Conservation (phyloP, 1,284 basidiomycete genomes). For the Ceratobasidium sp. region DNA sequence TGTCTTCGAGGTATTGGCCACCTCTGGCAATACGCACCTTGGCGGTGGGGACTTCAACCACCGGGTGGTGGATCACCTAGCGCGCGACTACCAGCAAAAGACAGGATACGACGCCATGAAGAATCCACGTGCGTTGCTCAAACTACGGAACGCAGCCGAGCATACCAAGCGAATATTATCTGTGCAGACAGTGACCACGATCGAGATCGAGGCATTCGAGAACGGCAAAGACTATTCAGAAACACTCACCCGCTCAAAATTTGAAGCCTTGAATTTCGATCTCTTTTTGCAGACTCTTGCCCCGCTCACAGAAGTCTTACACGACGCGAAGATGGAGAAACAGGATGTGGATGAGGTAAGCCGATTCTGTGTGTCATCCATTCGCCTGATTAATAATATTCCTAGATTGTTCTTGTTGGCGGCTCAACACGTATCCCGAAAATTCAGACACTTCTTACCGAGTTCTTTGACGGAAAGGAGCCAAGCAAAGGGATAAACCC, state of each 20-base stretch:
- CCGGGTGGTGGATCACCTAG: conserved; percentile 67
- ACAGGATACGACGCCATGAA: conserved; percentile 65
- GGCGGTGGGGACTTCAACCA: conserved; percentile 73
- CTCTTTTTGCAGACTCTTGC: conserved; percentile 73
- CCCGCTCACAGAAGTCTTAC: conserved; percentile 71
- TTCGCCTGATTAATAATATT: conserved; percentile 58
- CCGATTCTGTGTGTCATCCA: conserved; percentile 53
- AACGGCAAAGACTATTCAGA: conserved; percentile 69
- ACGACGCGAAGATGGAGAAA: conserved; percentile 72
- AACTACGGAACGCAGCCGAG: conserved; percentile 64
- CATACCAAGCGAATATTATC: conserved; percentile 71
- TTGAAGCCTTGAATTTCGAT: conserved; percentile 72
- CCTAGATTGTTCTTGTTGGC: conserved; percentile 70
- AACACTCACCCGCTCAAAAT: conserved; percentile 69
- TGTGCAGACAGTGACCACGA: conserved; percentile 66
- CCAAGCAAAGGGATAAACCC: conserved; percentile 86
- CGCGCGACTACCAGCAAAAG: conserved; percentile 69
- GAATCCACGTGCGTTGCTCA: conserved; percentile 62
- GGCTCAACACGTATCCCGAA: conserved; percentile 72
- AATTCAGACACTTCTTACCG: conserved; percentile 68
- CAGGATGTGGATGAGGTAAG: conserved; percentile 67
- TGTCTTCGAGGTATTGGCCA: conserved; percentile 69
- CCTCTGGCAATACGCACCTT: conserved; percentile 65
- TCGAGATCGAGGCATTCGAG: conserved; percentile 72
- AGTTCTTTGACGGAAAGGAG: too few relatives aligned